Evolutionary conservation across 805 yeast species (phyloP), one percentile per base, ranked within the genome.

Genomic region (Tetrapisispora taiwanensis): DNA sequence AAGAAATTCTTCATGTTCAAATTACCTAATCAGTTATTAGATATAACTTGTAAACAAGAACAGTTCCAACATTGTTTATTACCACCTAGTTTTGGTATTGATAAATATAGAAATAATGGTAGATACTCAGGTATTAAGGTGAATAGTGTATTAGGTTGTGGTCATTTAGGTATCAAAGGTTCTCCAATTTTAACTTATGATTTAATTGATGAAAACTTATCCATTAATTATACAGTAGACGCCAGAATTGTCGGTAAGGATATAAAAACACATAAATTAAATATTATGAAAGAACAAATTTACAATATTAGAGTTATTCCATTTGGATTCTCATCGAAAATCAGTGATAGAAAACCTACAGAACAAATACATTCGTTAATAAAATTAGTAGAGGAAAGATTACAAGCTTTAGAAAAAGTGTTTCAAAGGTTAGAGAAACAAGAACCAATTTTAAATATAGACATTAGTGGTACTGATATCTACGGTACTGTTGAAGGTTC

Each of bases 1-100:
- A 76, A 76, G 53, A 78, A 78, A 54, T 75, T 70, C 49, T 75
- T 78, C 58, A 72, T 75, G 35, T 78, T 78, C 59, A 76, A 71
- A 55, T 69, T 78, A 41, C 84, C 84, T 1, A 62, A 69, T 32
- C 71, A 71, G 49, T 55, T 76, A 24, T 58, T 78, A 34, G 83
- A 78, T 52, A 70, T 71, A 19, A 59, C 71, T 7, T 78, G 83
- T 52, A 65, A 71, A 27, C 74, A 75, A 51, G 66, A 65, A 32
- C 69, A 65, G 39, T 65, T 58, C 37, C 46, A 58, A 4, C 73
- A 69, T 49, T 61, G 64, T 27, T 47, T 65, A 26, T 46, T 69
- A 41, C 73, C 73, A 1, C 73, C 73, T 40, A 63, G 69, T 51
- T 58, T 68, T 41, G 72, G 72, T 24, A 50, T 68, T 17, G 67